Percentiles rank a stretch among this genome's conserved stretches.
These are phyloP conservation scores for Sugiyamaella japonica DNA, from an alignment of 1,139 yeast genomes.

Conservation along the genomic window DNA sequence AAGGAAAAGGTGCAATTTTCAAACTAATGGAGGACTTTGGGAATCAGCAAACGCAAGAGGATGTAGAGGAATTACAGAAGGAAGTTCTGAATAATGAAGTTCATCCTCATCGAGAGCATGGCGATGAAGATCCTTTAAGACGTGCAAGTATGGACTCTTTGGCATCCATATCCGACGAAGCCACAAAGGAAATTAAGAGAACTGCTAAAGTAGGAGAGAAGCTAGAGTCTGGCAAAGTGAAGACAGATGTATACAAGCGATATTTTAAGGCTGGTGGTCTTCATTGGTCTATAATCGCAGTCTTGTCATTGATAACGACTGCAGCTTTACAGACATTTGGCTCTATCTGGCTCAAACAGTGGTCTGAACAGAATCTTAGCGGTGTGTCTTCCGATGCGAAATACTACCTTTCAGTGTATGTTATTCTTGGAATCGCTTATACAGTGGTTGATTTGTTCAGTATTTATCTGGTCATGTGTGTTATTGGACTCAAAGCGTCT, in stretches of 20 bases:
- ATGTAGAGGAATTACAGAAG: conserved; percentile 15
- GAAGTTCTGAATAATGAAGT: conserved; percentile 22
- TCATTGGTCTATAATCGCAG: conserved; percentile 57
- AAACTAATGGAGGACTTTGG: conserved; percentile 41
- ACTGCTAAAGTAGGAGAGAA: conserved; percentile 25
- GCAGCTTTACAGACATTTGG: conserved; percentile 62
- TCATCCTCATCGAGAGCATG: conserved; percentile 11
- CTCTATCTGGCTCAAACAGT: conserved; percentile 90
- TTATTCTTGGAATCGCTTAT: conserved; percentile 68
- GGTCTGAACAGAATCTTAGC: conserved; percentile 85
- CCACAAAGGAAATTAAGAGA: conserved; percentile 26
- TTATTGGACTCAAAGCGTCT: conserved; percentile 82
- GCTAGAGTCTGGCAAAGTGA: conserved; percentile 25
- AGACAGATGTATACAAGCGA: conserved; percentile 59
- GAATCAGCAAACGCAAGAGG: conserved; percentile 27
- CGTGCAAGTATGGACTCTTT: conserved; percentile 69
- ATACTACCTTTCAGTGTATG: conserved; percentile 71
- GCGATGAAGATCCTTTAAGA: conserved; percentile 49
- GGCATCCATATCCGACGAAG: conserved; percentile 38
- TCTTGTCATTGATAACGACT: conserved; percentile 48
- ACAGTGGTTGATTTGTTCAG: conserved; percentile 61
- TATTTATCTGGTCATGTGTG: conserved; percentile 71
- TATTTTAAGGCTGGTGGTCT: conserved; percentile 89
- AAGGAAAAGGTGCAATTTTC: conserved; percentile 24
- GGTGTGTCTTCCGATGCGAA: conserved; percentile 70